Evolutionary conservation across 2,329 filamentous ascomycete species (phyloP).

Genomic region (Fusarium sp.): DNA sequence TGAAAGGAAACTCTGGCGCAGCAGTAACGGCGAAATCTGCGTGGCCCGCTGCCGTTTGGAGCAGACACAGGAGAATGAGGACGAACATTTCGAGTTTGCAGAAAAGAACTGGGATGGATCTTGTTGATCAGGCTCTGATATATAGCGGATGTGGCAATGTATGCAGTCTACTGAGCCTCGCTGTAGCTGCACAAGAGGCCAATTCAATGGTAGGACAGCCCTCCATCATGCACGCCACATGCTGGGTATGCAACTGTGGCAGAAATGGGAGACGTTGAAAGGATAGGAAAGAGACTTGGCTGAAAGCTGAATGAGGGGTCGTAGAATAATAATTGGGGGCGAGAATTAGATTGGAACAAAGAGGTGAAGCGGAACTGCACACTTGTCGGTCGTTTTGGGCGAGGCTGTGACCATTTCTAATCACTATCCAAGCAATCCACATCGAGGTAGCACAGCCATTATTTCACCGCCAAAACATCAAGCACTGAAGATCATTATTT

Average conservation of each 20-base stretch:
- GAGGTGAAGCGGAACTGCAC: too few species aligned
- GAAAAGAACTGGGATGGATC: neutral
- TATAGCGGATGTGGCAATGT: conserved; percentile 1
- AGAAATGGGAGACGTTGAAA: neutral
- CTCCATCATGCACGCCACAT: neutral
- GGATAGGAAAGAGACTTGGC: neutral
- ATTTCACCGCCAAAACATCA: too few species aligned
- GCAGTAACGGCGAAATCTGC: conserved; percentile 6
- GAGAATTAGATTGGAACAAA: too few species aligned
- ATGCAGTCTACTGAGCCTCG: neutral
- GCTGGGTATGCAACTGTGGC: conserved; percentile 4
- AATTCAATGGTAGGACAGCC: neutral
- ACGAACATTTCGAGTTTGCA: neutral
- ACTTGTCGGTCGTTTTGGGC: too few species aligned
- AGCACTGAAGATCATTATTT: too few species aligned
- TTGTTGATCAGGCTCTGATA: conserved; percentile 7
- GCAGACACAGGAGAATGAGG: neutral
- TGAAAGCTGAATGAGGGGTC: conserved; percentile 8
- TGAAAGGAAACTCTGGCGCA: neutral
- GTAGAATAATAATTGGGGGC: neutral
- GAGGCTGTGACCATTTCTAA: too few species aligned
- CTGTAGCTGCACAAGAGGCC: too few species aligned
- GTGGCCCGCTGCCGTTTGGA: neutral
- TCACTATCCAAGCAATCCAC: too few species aligned
- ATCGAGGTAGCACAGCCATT: too few species aligned